Evolutionary conservation across 495 filamentous ascomycete species (phyloP), one percentile per base, ranked within the genome.

Genomic region (Lophium mytilinum): DNA sequence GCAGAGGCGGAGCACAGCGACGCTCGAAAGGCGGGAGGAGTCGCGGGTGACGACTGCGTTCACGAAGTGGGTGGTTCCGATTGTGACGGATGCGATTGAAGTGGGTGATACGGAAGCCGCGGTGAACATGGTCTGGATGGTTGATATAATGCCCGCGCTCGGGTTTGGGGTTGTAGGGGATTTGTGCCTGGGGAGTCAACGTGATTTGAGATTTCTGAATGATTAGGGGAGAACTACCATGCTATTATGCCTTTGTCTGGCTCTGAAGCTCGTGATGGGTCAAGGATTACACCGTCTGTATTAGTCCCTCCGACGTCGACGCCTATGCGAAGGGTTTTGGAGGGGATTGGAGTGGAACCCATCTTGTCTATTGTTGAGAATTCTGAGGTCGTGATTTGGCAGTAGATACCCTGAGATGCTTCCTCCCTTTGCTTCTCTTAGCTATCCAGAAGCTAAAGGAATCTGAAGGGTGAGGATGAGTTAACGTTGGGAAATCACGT

Each of bases 21-120:
- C 81, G 35, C 69, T 71, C 9, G 71, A 71, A 24, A 84, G 67
- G 4, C 78, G 74, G 11, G 71, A 57, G 14, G 72, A 67, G 64
- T 85, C 80, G 9, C 56, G 52, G 18, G 55, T 58, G 18, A 63
- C 47, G n/a, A 85, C 78, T 8, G 82, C 81, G 64, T 85, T 85
- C 57, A 85, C 76, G 66, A 83, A 85, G 61, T 80, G 77, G 0
- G 81, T 84, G 1, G 82, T 85, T 14, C 82, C 82, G 55, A 85
- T 80, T 19, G 79, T 81, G 4, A 84, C 79, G 53, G 74, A 78
- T 9, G 75, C 75, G 14, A 85, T 71, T 24, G 74, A 56, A 1
- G 63, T 60, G 2, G 60, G 55, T 37, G 45, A 36, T 9, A 63
- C 46, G 34, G 12, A 11, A 10, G 60, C 37, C 1, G 55, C 37